Evolutionary conservation across 73 alveolate species (phyloP), one percentile per base, ranked within the genome.

Genomic region (Uronychia setigera): DNA sequence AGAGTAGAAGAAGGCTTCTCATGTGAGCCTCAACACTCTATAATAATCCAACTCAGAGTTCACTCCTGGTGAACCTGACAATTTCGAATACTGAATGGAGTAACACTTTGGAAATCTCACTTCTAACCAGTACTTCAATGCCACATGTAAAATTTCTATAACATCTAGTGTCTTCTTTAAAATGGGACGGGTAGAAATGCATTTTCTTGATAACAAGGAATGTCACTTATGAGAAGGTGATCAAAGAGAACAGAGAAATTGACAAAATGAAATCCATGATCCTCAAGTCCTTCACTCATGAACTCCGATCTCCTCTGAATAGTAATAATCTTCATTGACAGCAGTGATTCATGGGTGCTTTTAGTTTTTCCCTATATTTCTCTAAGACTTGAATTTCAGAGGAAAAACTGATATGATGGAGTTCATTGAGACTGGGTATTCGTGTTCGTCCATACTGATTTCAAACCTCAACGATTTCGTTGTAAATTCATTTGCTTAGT

Each of bases 201-300:
- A 19, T 46, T 5, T 46, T 46, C 19, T 19, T 46, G n/a, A 46
- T 19, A 46, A 46, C 67, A 5, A 46, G 67, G 19, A 19, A 46
- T 19, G 19, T 11, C 67, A 46, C 67, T 5, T 46, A 46, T 19
- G 67, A 46, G 67, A 46, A 46, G 67, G 67, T 46, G n/a, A 46
- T 46, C n/a, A 46, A 46, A 19, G 67, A 46, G 67, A 46, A 46
- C 67, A 46, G 67, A 19, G 67, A 46, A 19, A 30, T 26, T 67
- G 79, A 67, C 14, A 67, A 67, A 28, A 67, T 67, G 14, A 5
- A 26, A 5, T 26, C 14, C 5, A 67, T 25, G 32, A 67, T 67
- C 29, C 79, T 67, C 5, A 67, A 30, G 26, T 67, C 79, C 34
- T 76, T 76, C 59, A 26, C 81, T 5, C 81, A 76, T 31, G 81